Percentiles rank a stretch among this genome's conserved stretches.
phyloP scores from a whole-genome alignment of 805 yeast species.

The Metschnikowia colocasiae region DNA sequence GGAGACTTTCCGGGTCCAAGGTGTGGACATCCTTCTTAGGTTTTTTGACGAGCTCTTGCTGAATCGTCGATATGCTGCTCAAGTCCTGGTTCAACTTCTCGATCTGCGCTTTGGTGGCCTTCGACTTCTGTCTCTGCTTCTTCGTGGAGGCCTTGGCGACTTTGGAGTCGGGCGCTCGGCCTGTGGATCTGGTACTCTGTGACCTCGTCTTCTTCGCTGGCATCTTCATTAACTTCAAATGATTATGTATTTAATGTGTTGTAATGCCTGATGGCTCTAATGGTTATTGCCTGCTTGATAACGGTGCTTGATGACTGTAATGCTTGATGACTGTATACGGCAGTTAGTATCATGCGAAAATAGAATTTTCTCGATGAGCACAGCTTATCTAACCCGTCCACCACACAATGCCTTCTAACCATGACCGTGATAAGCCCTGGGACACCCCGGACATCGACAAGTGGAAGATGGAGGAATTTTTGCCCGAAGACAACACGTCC shows the following conservation, averaged over 20 bases:
- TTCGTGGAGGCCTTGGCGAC: slow-evolving; percentile 8
- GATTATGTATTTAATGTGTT: too few species aligned
- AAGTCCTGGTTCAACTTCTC: slow-evolving; percentile 33
- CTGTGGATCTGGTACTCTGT: background rate
- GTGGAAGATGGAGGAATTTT: slow-evolving; percentile 87
- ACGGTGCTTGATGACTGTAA: background rate
- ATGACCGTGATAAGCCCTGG: slow-evolving; percentile 96
- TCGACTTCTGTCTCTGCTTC: slow-evolving; percentile 21
- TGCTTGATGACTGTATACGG: slow-evolving; percentile 1
- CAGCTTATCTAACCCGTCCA: background rate
- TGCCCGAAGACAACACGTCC: slow-evolving; percentile 80
- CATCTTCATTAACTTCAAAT: background rate
- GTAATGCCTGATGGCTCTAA: too few species aligned
- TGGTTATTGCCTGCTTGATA: background rate
- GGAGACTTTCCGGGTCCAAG: slow-evolving; percentile 33
- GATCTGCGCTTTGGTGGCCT: slow-evolving; percentile 31
- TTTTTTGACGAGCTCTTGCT: slow-evolving; percentile 11
- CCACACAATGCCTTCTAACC: slow-evolving; percentile 76
- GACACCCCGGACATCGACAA: slow-evolving; percentile 93
- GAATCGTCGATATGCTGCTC: slow-evolving; percentile 20
- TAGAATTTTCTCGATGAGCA: slow-evolving; percentile 6
- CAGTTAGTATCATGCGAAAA: background rate
- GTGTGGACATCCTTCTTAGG: slow-evolving; percentile 23
- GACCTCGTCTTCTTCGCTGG: background rate
- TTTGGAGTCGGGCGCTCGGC: slow-evolving; percentile 2